Evolutionary conservation across 2,329 filamentous ascomycete genomes (phyloP), one percentile per base, ranked within the genome.

Genomic region (Colletotrichum spinosum): DNA sequence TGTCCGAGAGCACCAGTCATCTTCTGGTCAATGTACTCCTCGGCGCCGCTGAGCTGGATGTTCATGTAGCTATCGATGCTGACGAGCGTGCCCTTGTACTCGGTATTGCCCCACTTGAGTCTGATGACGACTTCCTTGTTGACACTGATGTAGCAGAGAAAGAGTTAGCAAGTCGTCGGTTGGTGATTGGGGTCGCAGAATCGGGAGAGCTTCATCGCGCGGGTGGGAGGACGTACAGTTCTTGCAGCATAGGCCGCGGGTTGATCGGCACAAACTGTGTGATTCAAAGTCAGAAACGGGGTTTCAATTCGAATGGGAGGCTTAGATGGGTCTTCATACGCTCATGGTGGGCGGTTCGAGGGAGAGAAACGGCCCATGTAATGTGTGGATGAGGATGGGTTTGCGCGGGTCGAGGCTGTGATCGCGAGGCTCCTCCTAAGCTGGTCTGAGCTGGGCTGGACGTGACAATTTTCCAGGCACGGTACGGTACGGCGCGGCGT

Each of bases 21-120:
- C 86, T 97, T 92, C 71, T 93, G 91, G 76, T 94, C 89, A 75
- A 97, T 92, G 80, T 91, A 97, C 80, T 99, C 96, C 81, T 97
- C 92, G 55, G 95, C 94, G 73, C 91, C 90, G 70, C 90, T 89
- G 69, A 99, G 87, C 82, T 98, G 94, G 69, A 99, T 90, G 83
- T 99, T 99, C 95, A 99, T 98, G 84, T 99, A 99, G 76, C 92
- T 94, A 83, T 99, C 96, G 75, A 97, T 92, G 73, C 92, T 95
- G 75, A 97, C 92, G 68, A 99, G 88, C 70, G 88, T 88, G 77
- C 96, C 96, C 79, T 95, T 97, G 87, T 99, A 99, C 80, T 99
- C 96, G 66, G 93, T 96, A 80, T 97, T 91, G 72, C 93, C 94
- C 96, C 96, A 99, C 87, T 99, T 99, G 70, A 99, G 87, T 73